phyloP scores from a whole-genome alignment of 768 basidiomycete genomes.

The Serendipita sp. region DNA sequence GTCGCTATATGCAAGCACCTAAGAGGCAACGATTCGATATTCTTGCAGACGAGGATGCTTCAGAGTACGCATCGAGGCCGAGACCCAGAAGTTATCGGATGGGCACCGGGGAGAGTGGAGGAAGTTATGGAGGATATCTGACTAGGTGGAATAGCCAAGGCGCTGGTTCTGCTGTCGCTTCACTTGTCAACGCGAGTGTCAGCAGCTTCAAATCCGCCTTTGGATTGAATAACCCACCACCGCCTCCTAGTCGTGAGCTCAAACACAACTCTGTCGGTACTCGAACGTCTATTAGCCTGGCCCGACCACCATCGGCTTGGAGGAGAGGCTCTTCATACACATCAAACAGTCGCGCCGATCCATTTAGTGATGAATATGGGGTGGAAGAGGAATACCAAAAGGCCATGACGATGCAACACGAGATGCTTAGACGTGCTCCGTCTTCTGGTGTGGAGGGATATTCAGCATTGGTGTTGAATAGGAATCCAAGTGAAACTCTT shows the following conservation, averaged over 20 bases:
- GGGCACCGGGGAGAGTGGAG: neutral
- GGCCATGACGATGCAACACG: slow-evolving; percentile 2
- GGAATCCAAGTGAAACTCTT: neutral
- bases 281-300: neutral
- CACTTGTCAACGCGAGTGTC: neutral
- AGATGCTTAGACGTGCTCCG: neutral
- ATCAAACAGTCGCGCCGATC: neutral
- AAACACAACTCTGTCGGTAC: neutral
- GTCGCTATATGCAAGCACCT: slow-evolving; percentile 17
- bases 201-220: neutral
- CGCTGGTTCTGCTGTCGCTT: neutral
- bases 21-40: slow-evolving; percentile 42
- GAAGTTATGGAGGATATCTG: neutral
- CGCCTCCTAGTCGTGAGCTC: neutral
- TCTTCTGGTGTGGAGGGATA: neutral
- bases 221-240: neutral
- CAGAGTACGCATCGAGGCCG: neutral
- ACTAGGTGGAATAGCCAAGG: neutral
- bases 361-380: slow-evolving; percentile 1
- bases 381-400: slow-evolving; percentile 1
- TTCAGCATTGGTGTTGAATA: neutral
- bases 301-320: neutral
- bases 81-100: neutral
- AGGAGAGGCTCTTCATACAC: slow-evolving; percentile 1
- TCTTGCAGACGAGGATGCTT: slow-evolving; percentile 47